Percentiles rank a stretch among this genome's conserved stretches.
These are phyloP conservation scores for Eurotiales sp. DNA, from an alignment of 2,329 filamentous ascomycete species.

Conservation along the genomic window DNA sequence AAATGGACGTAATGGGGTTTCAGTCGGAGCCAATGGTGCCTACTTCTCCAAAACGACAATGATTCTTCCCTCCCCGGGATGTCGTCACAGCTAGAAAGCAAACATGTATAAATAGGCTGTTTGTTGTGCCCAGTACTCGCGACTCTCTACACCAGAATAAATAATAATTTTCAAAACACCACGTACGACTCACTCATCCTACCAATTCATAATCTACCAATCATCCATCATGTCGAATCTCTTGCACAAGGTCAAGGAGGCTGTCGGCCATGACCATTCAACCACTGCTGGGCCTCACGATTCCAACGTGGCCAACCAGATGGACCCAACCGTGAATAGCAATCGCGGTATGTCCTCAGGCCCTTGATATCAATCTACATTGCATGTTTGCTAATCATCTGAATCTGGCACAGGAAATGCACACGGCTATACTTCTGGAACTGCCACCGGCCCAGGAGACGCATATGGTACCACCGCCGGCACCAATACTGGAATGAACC, in stretches of 20 bases:
- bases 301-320: slow-evolving; percentile 38
- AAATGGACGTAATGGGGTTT: slow-evolving; percentile 7
- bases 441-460: too few species aligned
- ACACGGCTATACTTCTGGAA: not conserved
- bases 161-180: too few species aligned
- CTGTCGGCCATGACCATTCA: slow-evolving; percentile 11
- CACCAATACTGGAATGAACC: slow-evolving; percentile 11
- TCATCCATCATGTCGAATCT: slow-evolving; percentile 10
- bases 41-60: not conserved
- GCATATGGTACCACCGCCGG: not conserved
- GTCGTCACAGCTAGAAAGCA: slow-evolving; percentile 10
- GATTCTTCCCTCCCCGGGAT: not conserved
- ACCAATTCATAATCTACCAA: too few species aligned
- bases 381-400: not conserved
- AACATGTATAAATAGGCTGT: slow-evolving; percentile 3
- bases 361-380: too few species aligned
- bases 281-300: slow-evolving; percentile 31
- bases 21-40: too few species aligned
- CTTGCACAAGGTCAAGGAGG: slow-evolving; percentile 13
- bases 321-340: slow-evolving; percentile 31
- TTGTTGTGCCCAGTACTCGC: too few species aligned
- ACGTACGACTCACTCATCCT: too few species aligned
- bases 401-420: not conserved
- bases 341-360: slow-evolving; percentile 20
- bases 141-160: not conserved